These are phyloP conservation scores for Peniophora sp. DNA, from an alignment of 1,284 basidiomycete species.

Conservation along the genomic window DNA sequence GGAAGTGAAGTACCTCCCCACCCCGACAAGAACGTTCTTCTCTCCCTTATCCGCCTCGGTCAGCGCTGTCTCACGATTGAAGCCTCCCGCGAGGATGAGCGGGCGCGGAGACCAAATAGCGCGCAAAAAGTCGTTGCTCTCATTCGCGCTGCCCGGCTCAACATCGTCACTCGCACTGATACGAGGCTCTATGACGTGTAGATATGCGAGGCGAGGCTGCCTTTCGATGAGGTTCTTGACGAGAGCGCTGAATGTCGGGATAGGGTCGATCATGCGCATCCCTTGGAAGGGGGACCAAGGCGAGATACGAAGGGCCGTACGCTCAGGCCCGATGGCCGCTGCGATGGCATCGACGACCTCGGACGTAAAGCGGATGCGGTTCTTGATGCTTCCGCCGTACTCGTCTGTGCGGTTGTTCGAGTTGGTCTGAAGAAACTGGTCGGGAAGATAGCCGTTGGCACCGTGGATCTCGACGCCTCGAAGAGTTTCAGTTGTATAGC, in stretches of 20 bases:
- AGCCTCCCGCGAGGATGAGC: slow-evolving; percentile 25
- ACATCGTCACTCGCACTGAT: background rate
- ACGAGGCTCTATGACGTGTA: slow-evolving; percentile 35
- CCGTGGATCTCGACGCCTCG: slow-evolving; percentile 27
- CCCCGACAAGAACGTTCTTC: background rate
- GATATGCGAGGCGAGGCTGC: slow-evolving; percentile 9
- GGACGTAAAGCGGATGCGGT: slow-evolving; percentile 38
- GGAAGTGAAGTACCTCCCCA: background rate
- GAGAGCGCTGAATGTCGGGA: slow-evolving; percentile 3
- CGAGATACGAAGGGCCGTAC: slow-evolving; percentile 42
- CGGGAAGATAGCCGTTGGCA: slow-evolving; percentile 20
- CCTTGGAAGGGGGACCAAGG: slow-evolving; percentile 41
- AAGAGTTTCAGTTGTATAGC: no score
- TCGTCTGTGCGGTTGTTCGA: slow-evolving; percentile 38
- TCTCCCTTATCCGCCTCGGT: background rate
- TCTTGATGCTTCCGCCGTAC: slow-evolving; percentile 21
- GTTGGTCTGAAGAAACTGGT: slow-evolving; percentile 15
- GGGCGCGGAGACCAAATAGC: slow-evolving; percentile 6
- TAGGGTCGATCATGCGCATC: slow-evolving; percentile 12
- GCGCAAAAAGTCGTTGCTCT: slow-evolving; percentile 6
- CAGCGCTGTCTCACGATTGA: slow-evolving; percentile 1
- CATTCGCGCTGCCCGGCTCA: background rate
- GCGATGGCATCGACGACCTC: slow-evolving; percentile 34
- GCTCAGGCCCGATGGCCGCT: slow-evolving; percentile 26
- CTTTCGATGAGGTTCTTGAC: slow-evolving; percentile 1